These are phyloP conservation scores for Aspergillus wentii DNA, from an alignment of 495 filamentous ascomycete species.

Conservation along the genomic window DNA sequence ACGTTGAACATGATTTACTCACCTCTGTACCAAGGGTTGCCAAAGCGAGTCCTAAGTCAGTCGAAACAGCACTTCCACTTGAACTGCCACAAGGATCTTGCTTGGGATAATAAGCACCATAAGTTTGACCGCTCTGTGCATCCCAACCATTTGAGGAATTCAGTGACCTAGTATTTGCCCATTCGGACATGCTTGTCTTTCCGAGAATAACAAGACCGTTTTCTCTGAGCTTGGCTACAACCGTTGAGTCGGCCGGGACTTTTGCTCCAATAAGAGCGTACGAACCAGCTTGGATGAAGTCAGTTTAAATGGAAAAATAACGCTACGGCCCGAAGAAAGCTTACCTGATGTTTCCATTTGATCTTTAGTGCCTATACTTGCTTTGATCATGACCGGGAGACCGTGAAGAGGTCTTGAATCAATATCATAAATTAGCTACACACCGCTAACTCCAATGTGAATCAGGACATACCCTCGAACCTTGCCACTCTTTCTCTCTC, in stretches of 20 bases:
- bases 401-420: conserved; percentile 52
- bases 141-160: conserved; percentile 52
- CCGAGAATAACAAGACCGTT: conserved; percentile 50
- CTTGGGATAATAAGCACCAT: conserved; percentile 43
- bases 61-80: conserved; percentile 46
- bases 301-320: conserved; percentile 9
- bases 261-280: conserved; percentile 50
- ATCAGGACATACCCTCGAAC: conserved; percentile 29
- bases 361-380: conserved; percentile 61
- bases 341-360: conserved; percentile 55
- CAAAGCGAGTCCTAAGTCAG: conserved; percentile 43
- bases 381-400: conserved; percentile 64
- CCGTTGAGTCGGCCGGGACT: conserved; percentile 38
- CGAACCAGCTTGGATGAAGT: conserved; percentile 46
- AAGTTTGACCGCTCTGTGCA: conserved; percentile 46
- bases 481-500: conserved; percentile 41
- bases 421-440: background rate
- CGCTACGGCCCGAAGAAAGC: conserved; percentile 16
- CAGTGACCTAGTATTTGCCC: conserved; percentile 47
- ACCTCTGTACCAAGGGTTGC: conserved; percentile 48
- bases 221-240: conserved; percentile 44
- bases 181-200: conserved; percentile 51
- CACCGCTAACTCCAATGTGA: background rate
- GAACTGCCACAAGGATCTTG: conserved; percentile 53
- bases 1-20: too few relatives aligned